A percentile compares a stretch with the other conserved stretches of the same genome.
phyloP scores from a whole-genome alignment of 495 filamentous ascomycete genomes.

The Melanomma pulvis-pyrius region DNA sequence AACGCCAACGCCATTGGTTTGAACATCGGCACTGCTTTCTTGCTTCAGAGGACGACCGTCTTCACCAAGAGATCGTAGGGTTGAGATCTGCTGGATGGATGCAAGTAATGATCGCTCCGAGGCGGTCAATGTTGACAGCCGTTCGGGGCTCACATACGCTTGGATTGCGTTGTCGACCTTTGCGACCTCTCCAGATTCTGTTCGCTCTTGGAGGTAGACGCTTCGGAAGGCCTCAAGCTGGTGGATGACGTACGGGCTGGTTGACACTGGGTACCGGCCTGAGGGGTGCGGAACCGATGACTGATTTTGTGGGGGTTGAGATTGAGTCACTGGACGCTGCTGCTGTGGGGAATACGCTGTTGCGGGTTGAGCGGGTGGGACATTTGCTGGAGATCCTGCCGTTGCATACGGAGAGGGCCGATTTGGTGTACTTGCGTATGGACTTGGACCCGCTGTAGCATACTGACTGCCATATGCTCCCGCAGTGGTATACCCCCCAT shows the following conservation, averaged over 20 bases:
- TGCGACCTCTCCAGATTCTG: not conserved
- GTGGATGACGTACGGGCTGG: conserved; percentile 9
- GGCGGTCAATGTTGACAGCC: not conserved
- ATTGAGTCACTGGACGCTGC: not conserved
- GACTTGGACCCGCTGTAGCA: conserved; percentile 22
- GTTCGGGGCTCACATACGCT: conserved; percentile 8
- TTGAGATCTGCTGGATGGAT: not conserved
- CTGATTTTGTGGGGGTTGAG: not conserved
- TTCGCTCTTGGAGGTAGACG: conserved; percentile 14
- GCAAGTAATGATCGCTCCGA: not conserved
- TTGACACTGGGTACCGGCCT: conserved; percentile 23
- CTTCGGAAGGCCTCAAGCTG: conserved; percentile 34
- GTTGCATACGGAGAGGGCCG: conserved; percentile 17
- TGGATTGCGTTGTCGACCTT: conserved; percentile 31
- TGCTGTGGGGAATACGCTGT: not conserved
- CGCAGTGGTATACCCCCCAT: conserved; percentile 12
- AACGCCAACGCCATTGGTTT: no score
- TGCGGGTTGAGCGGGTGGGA: not conserved
- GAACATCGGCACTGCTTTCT: not conserved
- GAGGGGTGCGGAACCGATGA: conserved; percentile 1
- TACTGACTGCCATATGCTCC: conserved; percentile 7
- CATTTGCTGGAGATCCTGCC: conserved; percentile 8
- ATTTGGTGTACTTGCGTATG: conserved; percentile 8
- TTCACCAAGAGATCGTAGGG: not conserved
- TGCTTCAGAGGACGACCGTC: conserved; percentile 3